Evolutionary conservation across 2,329 filamentous ascomycete species (phyloP), one percentile per base, ranked within the genome.

Genomic region (Penicillium verrucosum): DNA sequence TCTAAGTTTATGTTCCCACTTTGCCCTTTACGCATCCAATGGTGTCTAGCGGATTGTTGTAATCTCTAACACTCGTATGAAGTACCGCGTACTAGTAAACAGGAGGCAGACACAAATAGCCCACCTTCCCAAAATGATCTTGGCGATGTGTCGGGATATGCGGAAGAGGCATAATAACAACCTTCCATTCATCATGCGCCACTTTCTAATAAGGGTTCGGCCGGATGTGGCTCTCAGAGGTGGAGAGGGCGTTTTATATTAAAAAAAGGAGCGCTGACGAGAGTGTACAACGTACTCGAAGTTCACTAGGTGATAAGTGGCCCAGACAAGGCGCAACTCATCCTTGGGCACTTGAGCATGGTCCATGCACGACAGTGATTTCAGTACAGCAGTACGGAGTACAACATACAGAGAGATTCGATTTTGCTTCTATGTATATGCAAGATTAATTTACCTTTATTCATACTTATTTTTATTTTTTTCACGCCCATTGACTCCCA

Each of bases 1-100:
- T 45, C 49, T 16, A 37, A 52, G 27, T 52, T 52, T 18, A 44
- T 32, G 29, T 44, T n/a, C 40, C 49, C 37, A 51, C 49, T 5
- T 27, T 32, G 30, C 36, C 36, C n/a, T 25, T 14, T 11, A 18
- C 18, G 16, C 8, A 30, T 38, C 34, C 30, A 23, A 36, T 36
- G 36, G 42, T 30, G 38, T 52, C 14, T 16, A 46, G 42, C 21
- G 41, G 41, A 44, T 37, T 14, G 12, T 5, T 12, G 25, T 46
- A 46, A 46, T 46, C 21, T 41, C 29, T n/a, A 3, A 42, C 27
- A 16, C 23, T 42, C 14, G 25, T 32, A 30, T 11, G 29, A 30
- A 30, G 11, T 30, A 30, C 29, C 1, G 29, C 4, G 29, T 32
- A 32, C 37, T 51, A 43, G 27, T 41, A 21, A 36, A 16, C 3